phyloP scores from a whole-genome alignment of 1,139 yeast species.

The Hansenula lynferdii region DNA sequence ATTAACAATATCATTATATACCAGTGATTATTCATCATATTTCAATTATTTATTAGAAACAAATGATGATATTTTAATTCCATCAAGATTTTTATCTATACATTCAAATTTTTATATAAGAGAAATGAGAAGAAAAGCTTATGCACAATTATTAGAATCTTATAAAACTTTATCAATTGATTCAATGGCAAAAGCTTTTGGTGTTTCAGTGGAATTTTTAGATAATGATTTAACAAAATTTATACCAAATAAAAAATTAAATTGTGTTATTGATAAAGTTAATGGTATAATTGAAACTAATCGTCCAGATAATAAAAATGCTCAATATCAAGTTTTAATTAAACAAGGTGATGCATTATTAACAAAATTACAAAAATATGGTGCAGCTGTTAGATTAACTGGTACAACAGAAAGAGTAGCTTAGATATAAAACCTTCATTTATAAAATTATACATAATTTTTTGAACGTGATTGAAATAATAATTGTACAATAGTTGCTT shows the following conservation, averaged over 20 bases:
- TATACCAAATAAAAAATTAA: constrained; percentile 88
- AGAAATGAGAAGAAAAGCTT: constrained; percentile 94
- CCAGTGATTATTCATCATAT: constrained; percentile 80
- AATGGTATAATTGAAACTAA: constrained; percentile 95
- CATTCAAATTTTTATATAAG: constrained; percentile 85
- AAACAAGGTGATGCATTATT: constrained; percentile 91
- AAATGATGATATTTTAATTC: constrained; percentile 65
- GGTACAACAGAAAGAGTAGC: constrained; percentile 69
- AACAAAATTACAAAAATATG: constrained; percentile 93
- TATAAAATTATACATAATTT: constrained; percentile 27
- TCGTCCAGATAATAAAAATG: constrained; percentile 93
- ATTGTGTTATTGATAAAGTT: constrained; percentile 94
- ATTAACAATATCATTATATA: constrained; percentile 81
- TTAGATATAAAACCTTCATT: neutral
- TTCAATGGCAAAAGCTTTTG: constrained; percentile 93
- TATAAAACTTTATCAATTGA: constrained; percentile 85
- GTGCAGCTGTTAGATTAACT: constrained; percentile 93
- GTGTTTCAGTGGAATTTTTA: constrained; percentile 79
- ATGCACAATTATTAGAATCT: constrained; percentile 89
- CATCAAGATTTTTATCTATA: constrained; percentile 69
- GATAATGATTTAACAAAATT: constrained; percentile 81
- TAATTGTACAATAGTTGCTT: constrained; percentile 53
- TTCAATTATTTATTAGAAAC: constrained; percentile 78
- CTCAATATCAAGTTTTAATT: constrained; percentile 83
- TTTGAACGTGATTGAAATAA: constrained; percentile 35